A percentile compares a stretch with the other conserved stretches of the same genome.
These are phyloP conservation scores for Backusella mclennaniae DNA, from an alignment of 192 early-diverging fungal genomes.

Conservation along the genomic window DNA sequence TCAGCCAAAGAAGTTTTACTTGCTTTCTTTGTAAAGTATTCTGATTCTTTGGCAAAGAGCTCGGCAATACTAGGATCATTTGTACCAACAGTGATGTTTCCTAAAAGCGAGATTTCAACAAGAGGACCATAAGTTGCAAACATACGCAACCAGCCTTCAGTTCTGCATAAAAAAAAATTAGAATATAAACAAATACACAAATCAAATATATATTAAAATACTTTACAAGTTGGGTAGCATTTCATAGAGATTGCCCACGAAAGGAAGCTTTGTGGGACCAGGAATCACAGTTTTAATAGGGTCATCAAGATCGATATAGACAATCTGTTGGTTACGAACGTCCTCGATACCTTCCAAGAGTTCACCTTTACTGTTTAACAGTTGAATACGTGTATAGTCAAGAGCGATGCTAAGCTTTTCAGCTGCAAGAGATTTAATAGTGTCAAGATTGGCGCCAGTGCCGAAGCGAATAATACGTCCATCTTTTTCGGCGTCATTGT, in stretches of 20 bases:
- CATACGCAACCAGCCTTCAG: constrained; percentile 14
- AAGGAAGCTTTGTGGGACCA: constrained; percentile 25
- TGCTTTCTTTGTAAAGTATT: constrained; percentile 56
- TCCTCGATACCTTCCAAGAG: constrained; percentile 14
- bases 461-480: constrained; percentile 24
- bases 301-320: constrained; percentile 21
- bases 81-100: constrained; percentile 24
- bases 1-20: constrained; percentile 13
- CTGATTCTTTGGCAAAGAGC: constrained; percentile 41
- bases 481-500: constrained; percentile 19
- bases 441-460: constrained; percentile 22
- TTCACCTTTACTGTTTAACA: constrained; percentile 7
- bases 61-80: constrained; percentile 46
- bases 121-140: constrained; percentile 45
- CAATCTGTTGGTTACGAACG: constrained; percentile 19
- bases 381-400: background rate
- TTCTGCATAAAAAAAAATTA: constrained; percentile 4
- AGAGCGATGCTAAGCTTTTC: constrained; percentile 18
- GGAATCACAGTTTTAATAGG: constrained; percentile 26
- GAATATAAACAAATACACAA: background rate
- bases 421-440: constrained; percentile 19
- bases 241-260: constrained; percentile 33
- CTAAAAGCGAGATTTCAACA: constrained; percentile 25
- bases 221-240: constrained; percentile 31
- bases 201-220: background rate